Conservation (phyloP, 768 basidiomycete genomes). For the Russula sp. region DNA sequence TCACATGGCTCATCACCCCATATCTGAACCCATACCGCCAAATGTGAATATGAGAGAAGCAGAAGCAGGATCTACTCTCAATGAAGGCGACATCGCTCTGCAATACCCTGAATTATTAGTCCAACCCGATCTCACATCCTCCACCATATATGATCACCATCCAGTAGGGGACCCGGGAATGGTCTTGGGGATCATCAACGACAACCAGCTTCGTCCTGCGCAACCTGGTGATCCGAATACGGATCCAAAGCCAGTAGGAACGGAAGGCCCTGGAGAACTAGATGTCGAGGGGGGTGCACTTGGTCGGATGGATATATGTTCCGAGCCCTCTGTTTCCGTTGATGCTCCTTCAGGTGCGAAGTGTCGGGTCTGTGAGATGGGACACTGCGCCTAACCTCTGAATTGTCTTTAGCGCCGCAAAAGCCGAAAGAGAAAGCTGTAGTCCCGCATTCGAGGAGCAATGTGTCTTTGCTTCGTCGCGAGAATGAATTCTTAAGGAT, state of each 20-base stretch:
- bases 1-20: not conserved
- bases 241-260: not conserved
- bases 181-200: not conserved
- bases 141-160: not conserved
- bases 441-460: conserved; percentile 44
- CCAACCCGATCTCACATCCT: not conserved
- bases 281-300: not conserved
- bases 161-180: not conserved
- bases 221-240: not conserved
- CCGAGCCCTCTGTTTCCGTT: not conserved
- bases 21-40: conserved; percentile 1
- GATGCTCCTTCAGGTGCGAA: not conserved
- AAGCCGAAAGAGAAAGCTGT: conserved; percentile 23
- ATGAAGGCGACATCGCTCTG: not conserved
- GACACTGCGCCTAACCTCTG: not conserved
- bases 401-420: conserved; percentile 18
- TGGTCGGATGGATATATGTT: not conserved
- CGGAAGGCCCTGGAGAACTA: not conserved
- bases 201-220: not conserved
- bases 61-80: not conserved
- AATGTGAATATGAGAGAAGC: not conserved
- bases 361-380: not conserved
- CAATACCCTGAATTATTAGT: not conserved
- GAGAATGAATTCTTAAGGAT: conserved; percentile 76
- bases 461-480: conserved; percentile 73